Base-by-base conservation (phyloP, 208 protist species). In the Herpetomonas muscarum region DNA sequence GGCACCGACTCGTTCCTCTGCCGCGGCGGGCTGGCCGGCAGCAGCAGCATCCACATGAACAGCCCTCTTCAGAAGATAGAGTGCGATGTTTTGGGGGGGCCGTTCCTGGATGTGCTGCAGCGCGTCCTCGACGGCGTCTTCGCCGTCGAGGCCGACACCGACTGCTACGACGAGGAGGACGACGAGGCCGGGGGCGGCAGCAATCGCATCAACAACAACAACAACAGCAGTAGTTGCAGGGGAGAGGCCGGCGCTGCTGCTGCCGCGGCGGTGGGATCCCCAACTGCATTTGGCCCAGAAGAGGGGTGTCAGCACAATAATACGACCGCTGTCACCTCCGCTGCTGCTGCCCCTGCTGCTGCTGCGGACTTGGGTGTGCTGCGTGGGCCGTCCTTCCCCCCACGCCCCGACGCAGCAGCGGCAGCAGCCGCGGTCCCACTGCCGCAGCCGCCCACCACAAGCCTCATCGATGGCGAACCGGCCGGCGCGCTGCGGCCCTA, bases 1-100 rank as follows among this genome's bases (percentile, higher is more conserved):
- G 36, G 51, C 51, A 36, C n/a, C 32, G 45, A 17, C 55, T 46
- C 13, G 45, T 31, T 21, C 39, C 30, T 24, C 53, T 25, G 19
- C 19, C 15, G 5, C n/a, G 30, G 31, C 28, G 15, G 28, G 13
- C 39, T 3, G 17, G 15, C 39, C 39, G 13, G 22, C 6, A 45
- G 13, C 19, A 21, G n/a, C 42, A 29, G 22, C 42, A 24, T 29
- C 42, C 22, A 22, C 42, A 47, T n/a, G n/a, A n/a, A n/a, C n/a
- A n/a, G n/a, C n/a, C n/a, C n/a, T n/a, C n/a, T n/a, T n/a, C n/a
- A n/a, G n/a, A n/a, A n/a, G n/a, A n/a, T n/a, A n/a, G n/a, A n/a
- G n/a, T n/a, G n/a, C n/a, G n/a, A 9, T 4, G 10, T 24, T 9
- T 22, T 46, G 15, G 19, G 10, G 15, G 41, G 22, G 41, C 41